Evolutionary conservation across 257 asterid species (phyloP).

Genomic region (Solanum arcanum): DNA sequence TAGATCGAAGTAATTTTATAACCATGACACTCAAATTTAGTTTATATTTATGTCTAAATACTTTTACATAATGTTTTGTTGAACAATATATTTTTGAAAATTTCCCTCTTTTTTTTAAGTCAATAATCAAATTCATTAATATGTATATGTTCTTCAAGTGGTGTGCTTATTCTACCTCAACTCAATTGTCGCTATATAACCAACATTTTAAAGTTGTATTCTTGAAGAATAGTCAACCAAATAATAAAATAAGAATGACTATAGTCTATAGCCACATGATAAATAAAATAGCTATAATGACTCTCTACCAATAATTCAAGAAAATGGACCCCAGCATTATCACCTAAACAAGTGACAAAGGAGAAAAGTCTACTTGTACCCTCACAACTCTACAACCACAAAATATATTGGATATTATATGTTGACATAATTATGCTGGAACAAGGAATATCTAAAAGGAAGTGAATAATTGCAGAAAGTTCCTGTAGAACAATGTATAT

Average conservation of each 20-base stretch:
- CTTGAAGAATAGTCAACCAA: background rate
- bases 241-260: background rate
- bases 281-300: background rate
- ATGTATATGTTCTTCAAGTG: background rate
- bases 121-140: background rate
- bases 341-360: background rate
- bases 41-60: background rate
- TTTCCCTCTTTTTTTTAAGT: background rate
- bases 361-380: background rate
- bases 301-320: background rate
- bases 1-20: too few relatives aligned
- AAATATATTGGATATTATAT: background rate
- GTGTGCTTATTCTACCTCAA: background rate
- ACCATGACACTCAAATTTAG: background rate
- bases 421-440: background rate
- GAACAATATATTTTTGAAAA: background rate
- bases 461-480: background rate
- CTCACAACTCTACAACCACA: background rate
- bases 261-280: background rate
- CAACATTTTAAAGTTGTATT: background rate
- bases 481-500: background rate
- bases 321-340: background rate
- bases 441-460: background rate
- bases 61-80: background rate
- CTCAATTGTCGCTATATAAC: too few relatives aligned